phyloP scores from a whole-genome alignment of 2,329 filamentous ascomycete species.

The Metarhizium sp. region DNA sequence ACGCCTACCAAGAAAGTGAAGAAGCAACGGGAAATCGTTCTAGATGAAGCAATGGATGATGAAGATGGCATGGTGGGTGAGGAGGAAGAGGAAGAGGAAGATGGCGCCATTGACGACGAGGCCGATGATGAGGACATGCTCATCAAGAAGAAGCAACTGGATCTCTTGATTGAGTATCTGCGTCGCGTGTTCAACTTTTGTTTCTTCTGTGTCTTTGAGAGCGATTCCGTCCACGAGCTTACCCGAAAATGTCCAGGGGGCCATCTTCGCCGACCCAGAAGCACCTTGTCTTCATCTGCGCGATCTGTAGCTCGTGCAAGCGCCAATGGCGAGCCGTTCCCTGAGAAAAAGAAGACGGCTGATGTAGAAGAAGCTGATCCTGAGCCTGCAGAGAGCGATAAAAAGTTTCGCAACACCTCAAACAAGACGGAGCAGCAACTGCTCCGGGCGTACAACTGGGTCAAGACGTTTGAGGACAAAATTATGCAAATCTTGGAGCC shows the following conservation, averaged over 20 bases:
- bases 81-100: constrained; percentile 77
- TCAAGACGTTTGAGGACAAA: constrained; percentile 97
- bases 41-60: constrained; percentile 54
- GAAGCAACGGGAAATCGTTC: constrained; percentile 48
- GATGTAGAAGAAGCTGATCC: constrained; percentile 53
- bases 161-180: constrained; percentile 91
- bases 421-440: constrained; percentile 85
- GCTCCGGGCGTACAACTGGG: constrained; percentile 95
- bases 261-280: constrained; percentile 85
- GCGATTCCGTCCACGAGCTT: constrained; percentile 92
- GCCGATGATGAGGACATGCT: constrained; percentile 83
- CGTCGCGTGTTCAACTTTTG: constrained; percentile 97
- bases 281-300: constrained; percentile 72
- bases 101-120: constrained; percentile 73
- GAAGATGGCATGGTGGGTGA: constrained; percentile 54
- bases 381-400: constrained; percentile 44
- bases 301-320: constrained; percentile 81
- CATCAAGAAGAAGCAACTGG: constrained; percentile 92
- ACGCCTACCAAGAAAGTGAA: constrained; percentile 48
- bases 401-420: constrained; percentile 59
- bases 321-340: constrained; percentile 73
- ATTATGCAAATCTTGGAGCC: constrained; percentile 87
- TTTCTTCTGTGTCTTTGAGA: constrained; percentile 99
- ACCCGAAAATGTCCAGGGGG: constrained; percentile 93
- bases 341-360: constrained; percentile 65